Percentiles rank a stretch among this genome's conserved stretches.
These are phyloP conservation scores for Suhomyces anneliseae DNA, from an alignment of 1,139 yeast species.

Conservation along the genomic window DNA sequence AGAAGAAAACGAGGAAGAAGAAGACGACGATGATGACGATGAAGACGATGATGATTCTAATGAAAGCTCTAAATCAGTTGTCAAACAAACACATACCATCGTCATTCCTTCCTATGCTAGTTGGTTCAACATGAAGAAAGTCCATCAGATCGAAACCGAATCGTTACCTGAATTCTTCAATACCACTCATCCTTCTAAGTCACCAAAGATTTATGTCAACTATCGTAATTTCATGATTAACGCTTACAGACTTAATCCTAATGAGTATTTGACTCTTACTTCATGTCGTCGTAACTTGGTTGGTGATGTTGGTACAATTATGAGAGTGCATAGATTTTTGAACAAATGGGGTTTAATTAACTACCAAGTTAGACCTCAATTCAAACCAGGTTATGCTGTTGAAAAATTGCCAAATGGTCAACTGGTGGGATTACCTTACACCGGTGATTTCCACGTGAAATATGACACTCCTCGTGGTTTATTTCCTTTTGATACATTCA, in stretches of 20 bases:
- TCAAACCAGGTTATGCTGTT: conserved; percentile 61
- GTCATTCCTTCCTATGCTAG: conserved; percentile 91
- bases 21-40: conserved; percentile 5
- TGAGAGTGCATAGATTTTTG: conserved; percentile 86
- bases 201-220: conserved; percentile 82
- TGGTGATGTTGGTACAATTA: conserved; percentile 93
- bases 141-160: conserved; percentile 63
- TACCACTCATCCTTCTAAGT: conserved; percentile 72
- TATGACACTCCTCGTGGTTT: conserved; percentile 93
- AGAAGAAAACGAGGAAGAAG: conserved; percentile 7
- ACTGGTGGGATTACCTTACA: conserved; percentile 55
- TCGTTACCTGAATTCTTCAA: conserved; percentile 91
- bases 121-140: conserved; percentile 80
- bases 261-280: conserved; percentile 88
- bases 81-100: conserved; percentile 77
- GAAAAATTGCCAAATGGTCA: conserved; percentile 56
- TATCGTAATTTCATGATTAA: conserved; percentile 94
- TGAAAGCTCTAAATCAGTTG: conserved; percentile 5
- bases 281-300: conserved; percentile 93
- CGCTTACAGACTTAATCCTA: conserved; percentile 88
- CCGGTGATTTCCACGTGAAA: conserved; percentile 66
- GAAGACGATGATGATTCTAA: conserved; percentile 11
- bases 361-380: conserved; percentile 79
- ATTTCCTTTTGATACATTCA: conserved; percentile 86
- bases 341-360: conserved; percentile 97